Percentiles rank a stretch among this genome's conserved stretches.
phyloP scores from a whole-genome alignment of 202 grass and related monocot genomes.

The Elaeis oleifera region DNA sequence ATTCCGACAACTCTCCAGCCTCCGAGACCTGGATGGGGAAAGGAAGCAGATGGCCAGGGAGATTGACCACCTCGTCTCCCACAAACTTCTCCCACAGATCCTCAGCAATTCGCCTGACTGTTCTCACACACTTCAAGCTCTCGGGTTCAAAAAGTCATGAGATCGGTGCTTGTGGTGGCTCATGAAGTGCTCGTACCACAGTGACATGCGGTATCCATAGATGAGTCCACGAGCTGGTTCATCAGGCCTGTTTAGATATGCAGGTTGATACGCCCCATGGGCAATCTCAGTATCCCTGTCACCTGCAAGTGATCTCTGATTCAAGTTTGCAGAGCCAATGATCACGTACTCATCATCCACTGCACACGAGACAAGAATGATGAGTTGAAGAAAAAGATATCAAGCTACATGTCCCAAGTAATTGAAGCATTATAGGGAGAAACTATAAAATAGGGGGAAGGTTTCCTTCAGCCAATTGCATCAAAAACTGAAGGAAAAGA shows the following conservation, averaged over 20 bases:
- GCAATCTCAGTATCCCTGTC: constrained; percentile 82
- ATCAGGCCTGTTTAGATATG: constrained; percentile 43
- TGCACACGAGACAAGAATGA: constrained; percentile 3
- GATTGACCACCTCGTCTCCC: constrained; percentile 40
- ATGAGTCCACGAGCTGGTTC: constrained; percentile 37
- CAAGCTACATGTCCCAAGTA: too few species aligned
- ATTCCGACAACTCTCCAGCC: constrained; percentile 41
- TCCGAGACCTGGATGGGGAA: constrained; percentile 65
- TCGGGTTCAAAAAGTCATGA: constrained; percentile 35
- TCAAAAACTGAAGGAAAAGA: too few species aligned
- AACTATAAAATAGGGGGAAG: too few species aligned
- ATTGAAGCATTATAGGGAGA: too few species aligned
- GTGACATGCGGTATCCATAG: constrained; percentile 58
- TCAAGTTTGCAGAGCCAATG: constrained; percentile 81
- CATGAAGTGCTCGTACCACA: constrained; percentile 86
- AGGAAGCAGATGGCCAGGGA: constrained; percentile 64
- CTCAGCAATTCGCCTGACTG: constrained; percentile 38
- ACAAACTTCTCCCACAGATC: constrained; percentile 53
- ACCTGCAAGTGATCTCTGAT: constrained; percentile 81
- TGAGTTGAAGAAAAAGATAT: not conserved
- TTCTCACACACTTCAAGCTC: constrained; percentile 58
- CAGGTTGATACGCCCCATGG: constrained; percentile 81
- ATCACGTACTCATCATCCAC: constrained; percentile 85
- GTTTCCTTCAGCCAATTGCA: too few species aligned
- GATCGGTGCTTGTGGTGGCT: constrained; percentile 5